Base-by-base conservation (phyloP, 208 protist species). In the Acanthamoeba healyi region DNA sequence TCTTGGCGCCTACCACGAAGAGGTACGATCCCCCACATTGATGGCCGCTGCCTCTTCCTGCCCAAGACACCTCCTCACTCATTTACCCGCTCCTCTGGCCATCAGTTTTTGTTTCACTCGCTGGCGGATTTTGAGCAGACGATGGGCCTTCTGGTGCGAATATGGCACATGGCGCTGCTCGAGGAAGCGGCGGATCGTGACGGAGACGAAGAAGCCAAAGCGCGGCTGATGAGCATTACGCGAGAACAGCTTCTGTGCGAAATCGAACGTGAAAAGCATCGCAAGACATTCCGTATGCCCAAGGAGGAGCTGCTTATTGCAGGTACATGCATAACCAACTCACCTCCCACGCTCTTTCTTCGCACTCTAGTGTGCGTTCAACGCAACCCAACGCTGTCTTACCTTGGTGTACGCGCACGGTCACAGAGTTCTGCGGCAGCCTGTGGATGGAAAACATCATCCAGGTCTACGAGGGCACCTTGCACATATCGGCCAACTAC, bases 41-140 rank as follows among this genome's bases (percentile, higher is more conserved):
- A 0, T 51, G 10, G 17, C 10, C 46, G 10, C 46, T 51, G 10
- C 46, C 5, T 51, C 46, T 51, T 51, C 17, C 46, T 7, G 19
- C 19, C n/a, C 19, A 67, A 34, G 17, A 29, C 4, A 65, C 15
- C 58, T 5, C 4, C n/a, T 22, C 4, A 19, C n/a, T 22, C 19
- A 19, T 58, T 10, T 58, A 24, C n/a, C 38, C 38, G 26, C 26
- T 72, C 4, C 12, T 72, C 34, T 29, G 14, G 34, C 51, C 10
- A 38, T 6, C 82, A 91, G 84, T 91, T 91, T 70, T 72, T 91
- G 61, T 91, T 91, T 24, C 84, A 91, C 63, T 91, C 84, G 7
- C 32, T 91, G 0, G 84, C 84, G 5, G 84, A 91, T n/a, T 91
- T 74, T 44, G 84, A 91, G 14, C 84, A 91, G 70, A 72, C 84